phyloP scores from a whole-genome alignment of 306 rosid species.

The Glycyrrhiza uralensis region DNA sequence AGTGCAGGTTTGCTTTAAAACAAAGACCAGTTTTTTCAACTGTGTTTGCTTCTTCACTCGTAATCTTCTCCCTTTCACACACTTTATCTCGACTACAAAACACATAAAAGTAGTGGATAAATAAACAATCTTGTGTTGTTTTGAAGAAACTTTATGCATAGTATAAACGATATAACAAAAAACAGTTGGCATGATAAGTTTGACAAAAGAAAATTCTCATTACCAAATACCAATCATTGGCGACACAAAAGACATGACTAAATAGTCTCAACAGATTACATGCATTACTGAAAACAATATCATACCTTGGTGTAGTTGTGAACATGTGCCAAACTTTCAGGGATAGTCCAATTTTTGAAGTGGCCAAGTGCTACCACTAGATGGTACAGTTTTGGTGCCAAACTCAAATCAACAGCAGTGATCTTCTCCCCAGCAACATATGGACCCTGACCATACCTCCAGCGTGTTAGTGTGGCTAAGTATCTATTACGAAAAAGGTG shows the following conservation, averaged over 20 bases:
- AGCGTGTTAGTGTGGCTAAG: constrained; percentile 20
- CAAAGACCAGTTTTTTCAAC: background rate
- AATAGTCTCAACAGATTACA: background rate
- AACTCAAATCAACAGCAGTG: constrained; percentile 77
- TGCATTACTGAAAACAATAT: constrained; percentile 15
- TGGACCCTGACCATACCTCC: constrained; percentile 60
- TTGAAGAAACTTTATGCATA: background rate
- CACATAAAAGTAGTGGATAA: background rate
- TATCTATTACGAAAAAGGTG: background rate
- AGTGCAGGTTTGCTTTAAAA: background rate
- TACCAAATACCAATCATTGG: background rate
- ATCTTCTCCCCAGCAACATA: constrained; percentile 81
- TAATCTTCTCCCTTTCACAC: background rate
- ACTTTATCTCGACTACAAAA: background rate
- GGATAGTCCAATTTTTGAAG: constrained; percentile 85
- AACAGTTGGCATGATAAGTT: background rate
- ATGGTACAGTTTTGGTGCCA: constrained; percentile 92
- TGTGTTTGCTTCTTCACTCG: background rate
- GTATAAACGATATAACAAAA: background rate
- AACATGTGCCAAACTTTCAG: constrained; percentile 48
- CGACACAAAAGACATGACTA: background rate
- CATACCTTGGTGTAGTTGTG: constrained; percentile 63
- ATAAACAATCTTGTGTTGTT: background rate
- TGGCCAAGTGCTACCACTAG: constrained; percentile 69
- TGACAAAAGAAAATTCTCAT: background rate